A percentile compares a stretch with the other conserved stretches of the same genome.
phyloP scores from a whole-genome alignment of 179 eudicot genomes.

The Amaranthus tricolor region DNA sequence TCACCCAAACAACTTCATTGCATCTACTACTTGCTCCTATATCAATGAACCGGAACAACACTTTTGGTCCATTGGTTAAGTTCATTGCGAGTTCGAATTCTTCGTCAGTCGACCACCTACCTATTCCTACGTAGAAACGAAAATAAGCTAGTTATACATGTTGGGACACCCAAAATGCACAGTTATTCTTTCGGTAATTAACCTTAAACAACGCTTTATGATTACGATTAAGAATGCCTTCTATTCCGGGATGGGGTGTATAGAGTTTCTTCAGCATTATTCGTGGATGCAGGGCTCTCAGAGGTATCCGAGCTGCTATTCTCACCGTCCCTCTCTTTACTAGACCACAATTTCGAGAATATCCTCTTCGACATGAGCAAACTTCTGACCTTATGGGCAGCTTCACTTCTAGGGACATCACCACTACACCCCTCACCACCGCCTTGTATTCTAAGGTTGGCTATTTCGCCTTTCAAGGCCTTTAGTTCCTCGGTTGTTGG shows the following conservation, averaged over 20 bases:
- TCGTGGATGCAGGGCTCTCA: conserved; percentile 67
- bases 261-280: conserved; percentile 52
- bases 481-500: conserved; percentile 72
- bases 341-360: conserved; percentile 69
- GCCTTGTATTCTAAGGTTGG: conserved; percentile 37
- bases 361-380: conserved; percentile 65
- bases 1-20: not conserved
- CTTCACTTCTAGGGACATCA: conserved; percentile 27
- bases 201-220: not conserved
- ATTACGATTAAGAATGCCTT: conserved; percentile 39
- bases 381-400: conserved; percentile 50
- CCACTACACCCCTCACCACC: conserved; percentile 29
- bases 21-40: conserved; percentile 2
- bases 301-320: conserved; percentile 87
- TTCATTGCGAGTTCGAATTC: conserved; percentile 16
- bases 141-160: conserved; percentile 25
- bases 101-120: conserved; percentile 28
- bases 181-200: conserved; percentile 17
- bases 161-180: conserved; percentile 3
- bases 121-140: conserved; percentile 28
- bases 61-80: not conserved
- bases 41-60: conserved; percentile 1
- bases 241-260: conserved; percentile 67
- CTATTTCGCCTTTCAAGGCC: conserved; percentile 64
- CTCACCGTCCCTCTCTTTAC: conserved; percentile 63